Evolutionary conservation across 257 asterid species (phyloP), one percentile per base, ranked within the genome.

Genomic region (Solanum pinnatisectum): DNA sequence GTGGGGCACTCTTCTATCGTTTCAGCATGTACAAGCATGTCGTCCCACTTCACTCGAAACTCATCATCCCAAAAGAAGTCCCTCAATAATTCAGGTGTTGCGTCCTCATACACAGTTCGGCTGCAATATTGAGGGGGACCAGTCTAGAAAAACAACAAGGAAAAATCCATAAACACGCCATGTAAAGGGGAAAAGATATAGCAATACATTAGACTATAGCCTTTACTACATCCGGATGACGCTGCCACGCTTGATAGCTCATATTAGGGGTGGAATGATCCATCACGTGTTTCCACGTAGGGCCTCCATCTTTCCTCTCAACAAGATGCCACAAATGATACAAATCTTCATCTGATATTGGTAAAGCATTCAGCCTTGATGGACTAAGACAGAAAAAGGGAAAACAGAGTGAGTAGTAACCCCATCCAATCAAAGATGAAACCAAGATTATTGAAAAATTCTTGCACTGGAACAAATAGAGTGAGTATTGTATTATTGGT

Each of bases 21-120:
- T 18, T 90, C 86, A 15, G 98, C 97, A 88, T 92, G 96, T 40
- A 93, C 20, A 89, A 97, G 88, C 99, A 97, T 97, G 91, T 95
- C 94, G 16, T 97, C 99, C 98, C 99, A 97, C 91, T 92, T 94
- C 87, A 94, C 79, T 36, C 99, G 92, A 87, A 97, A 96, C 76
- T 94, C 98, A 78, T 97, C 98, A 65, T 97, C 99, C 98, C 99
- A 96, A 88, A 96, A 97, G 88, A 97, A 97, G 88, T 97, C 99
- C 92, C 98, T 92, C 83, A 95, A 59, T 72, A 95, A 84, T 88
- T 97, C 98, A 4, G 99, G 98, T n/a, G 98, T 91, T 35, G 98
- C 98, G 91, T 97, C 95, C 93, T 97, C 99, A 59, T 97, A 97
- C 22, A 95, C 97, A 25, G 98, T 96, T 91, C 97, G 90, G 96